These are phyloP conservation scores for Metschnikowia anglica DNA, from an alignment of 805 yeast species.

Conservation along the genomic window DNA sequence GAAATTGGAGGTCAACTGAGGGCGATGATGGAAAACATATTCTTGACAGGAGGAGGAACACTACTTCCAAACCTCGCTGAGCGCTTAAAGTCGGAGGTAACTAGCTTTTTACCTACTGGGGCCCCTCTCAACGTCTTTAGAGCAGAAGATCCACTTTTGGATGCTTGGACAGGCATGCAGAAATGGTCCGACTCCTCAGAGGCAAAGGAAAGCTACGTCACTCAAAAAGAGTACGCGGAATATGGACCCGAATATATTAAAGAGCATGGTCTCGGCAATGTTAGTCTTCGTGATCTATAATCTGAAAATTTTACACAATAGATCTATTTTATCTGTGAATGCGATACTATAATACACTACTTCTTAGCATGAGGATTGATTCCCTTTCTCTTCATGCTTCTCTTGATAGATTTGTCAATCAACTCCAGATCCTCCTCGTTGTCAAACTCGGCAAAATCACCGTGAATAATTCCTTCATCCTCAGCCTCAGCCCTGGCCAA, in stretches of 20 bases:
- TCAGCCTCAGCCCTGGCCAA: slow-evolving; percentile 78
- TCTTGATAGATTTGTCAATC: slow-evolving; percentile 66
- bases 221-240: slow-evolving; percentile 78
- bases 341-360: slow-evolving; percentile 20
- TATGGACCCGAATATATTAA: slow-evolving; percentile 86
- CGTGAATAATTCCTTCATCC: slow-evolving; percentile 79
- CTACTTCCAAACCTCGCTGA: slow-evolving; percentile 61
- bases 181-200: slow-evolving; percentile 61
- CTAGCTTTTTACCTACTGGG: slow-evolving; percentile 66
- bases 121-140: slow-evolving; percentile 57
- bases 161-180: slow-evolving; percentile 95
- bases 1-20: slow-evolving; percentile 53
- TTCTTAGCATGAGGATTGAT: slow-evolving; percentile 55
- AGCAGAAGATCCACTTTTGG: slow-evolving; percentile 69
- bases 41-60: slow-evolving; percentile 85
- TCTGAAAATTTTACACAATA: neutral
- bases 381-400: slow-evolving; percentile 67
- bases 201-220: slow-evolving; percentile 49
- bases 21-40: slow-evolving; percentile 59
- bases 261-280: slow-evolving; percentile 80
- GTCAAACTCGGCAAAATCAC: slow-evolving; percentile 82
- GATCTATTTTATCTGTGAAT: slow-evolving; percentile 1
- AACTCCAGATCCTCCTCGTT: slow-evolving; percentile 71
- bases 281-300: slow-evolving; percentile 26
- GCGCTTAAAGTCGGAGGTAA: slow-evolving; percentile 69